Evolutionary conservation across 352 stramenopile species (phyloP).

Genomic region (Peronospora belbahrii): DNA sequence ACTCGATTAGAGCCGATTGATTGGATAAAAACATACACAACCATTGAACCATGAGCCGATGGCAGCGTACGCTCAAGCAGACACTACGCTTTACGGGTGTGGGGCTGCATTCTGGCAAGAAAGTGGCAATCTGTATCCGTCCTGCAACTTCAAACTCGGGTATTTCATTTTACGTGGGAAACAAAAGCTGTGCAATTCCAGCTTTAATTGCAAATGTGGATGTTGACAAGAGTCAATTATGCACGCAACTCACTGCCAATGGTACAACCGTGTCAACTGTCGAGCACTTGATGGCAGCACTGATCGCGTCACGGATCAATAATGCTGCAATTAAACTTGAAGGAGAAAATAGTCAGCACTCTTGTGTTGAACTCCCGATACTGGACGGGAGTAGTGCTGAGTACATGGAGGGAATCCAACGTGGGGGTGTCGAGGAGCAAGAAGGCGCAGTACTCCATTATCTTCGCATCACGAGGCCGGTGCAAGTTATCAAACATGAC

Average conservation of each 20-base stretch:
- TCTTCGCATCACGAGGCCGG: constrained; percentile 34
- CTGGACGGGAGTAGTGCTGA: constrained; percentile 54
- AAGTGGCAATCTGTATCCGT: constrained; percentile 26
- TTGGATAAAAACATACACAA: constrained; percentile 1
- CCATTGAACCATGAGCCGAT: constrained; percentile 3
- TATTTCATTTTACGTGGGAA: constrained; percentile 26
- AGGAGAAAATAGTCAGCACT: not conserved
- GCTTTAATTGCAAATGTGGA: constrained; percentile 35
- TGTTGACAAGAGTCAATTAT: constrained; percentile 39
- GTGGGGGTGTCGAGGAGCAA: constrained; percentile 31
- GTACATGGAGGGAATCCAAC: constrained; percentile 34
- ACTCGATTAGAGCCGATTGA: not conserved
- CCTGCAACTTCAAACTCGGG: constrained; percentile 26
- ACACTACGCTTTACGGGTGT: constrained; percentile 45
- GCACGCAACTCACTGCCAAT: constrained; percentile 35
- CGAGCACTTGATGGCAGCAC: constrained; percentile 66
- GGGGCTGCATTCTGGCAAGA: constrained; percentile 47
- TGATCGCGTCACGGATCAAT: constrained; percentile 36
- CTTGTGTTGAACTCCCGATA: constrained; percentile 44
- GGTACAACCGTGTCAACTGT: constrained; percentile 35
- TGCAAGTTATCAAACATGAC: constrained; percentile 55
- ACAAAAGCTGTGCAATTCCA: constrained; percentile 5
- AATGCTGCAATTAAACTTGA: constrained; percentile 41
- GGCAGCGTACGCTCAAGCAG: constrained; percentile 44
- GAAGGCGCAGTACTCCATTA: constrained; percentile 12